Conservation (phyloP, 331 rosid species). For the Rosa hybrid region DNA sequence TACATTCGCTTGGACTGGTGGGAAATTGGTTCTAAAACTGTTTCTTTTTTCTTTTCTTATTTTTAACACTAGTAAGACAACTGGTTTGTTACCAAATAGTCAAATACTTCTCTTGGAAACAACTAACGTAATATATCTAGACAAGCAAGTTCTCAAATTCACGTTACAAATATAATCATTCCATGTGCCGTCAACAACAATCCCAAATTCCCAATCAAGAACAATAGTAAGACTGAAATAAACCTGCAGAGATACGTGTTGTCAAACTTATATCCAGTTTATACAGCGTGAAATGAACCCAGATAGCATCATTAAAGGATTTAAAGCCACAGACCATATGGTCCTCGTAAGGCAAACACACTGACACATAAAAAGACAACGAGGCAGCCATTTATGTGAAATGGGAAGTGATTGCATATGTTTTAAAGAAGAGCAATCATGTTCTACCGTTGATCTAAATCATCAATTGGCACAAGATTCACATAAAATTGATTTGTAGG, state of each 20-base stretch:
- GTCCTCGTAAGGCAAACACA: not conserved
- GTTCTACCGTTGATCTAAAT: not conserved
- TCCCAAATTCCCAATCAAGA: not conserved
- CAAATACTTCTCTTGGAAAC: no score
- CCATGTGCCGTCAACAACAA: not conserved
- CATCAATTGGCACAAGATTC: not conserved
- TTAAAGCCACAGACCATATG: not conserved
- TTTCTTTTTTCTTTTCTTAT: no score
- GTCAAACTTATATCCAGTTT: not conserved
- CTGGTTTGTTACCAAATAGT: no score
- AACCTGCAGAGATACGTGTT: not conserved
- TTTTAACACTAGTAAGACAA: no score
- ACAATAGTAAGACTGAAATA: not conserved
- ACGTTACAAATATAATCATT: not conserved
- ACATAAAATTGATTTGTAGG: not conserved
- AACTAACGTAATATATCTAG: not conserved
- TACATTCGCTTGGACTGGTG: no score
- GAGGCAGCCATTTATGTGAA: not conserved
- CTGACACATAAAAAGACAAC: not conserved
- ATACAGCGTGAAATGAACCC: not conserved
- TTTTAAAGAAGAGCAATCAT: not conserved
- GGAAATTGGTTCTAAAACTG: no score
- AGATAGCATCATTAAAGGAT: no score
- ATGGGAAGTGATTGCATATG: not conserved
- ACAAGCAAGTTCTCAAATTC: not conserved